Conservation (phyloP, 2,329 filamentous ascomycete genomes). For the Cercospora sp. region DNA sequence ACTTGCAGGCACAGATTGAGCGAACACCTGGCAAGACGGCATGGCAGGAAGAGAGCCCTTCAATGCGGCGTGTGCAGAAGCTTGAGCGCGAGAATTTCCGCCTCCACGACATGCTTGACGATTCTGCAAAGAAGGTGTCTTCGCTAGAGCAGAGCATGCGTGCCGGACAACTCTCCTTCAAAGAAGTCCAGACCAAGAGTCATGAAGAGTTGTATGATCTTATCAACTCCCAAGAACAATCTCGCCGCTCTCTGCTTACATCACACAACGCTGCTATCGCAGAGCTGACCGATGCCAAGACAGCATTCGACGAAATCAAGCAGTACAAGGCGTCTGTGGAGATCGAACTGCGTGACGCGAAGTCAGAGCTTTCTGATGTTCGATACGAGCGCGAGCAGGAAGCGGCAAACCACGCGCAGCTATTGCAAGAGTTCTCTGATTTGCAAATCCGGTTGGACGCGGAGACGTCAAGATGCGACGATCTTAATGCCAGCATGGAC, state of each 20-base stretch:
- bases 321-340: conserved; percentile 77
- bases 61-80: conserved; percentile 78
- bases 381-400: conserved; percentile 79
- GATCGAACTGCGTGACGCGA: conserved; percentile 80
- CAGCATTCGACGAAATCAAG: conserved; percentile 81
- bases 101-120: conserved; percentile 90
- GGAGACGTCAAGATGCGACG: conserved; percentile 79
- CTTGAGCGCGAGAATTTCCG: conserved; percentile 89
- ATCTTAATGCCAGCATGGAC: conserved; percentile 78
- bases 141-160: conserved; percentile 82
- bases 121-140: conserved; percentile 89
- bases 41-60: conserved; percentile 73
- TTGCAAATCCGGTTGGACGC: conserved; percentile 89
- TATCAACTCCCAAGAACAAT: conserved; percentile 89
- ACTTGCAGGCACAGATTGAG: conserved; percentile 84
- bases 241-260: conserved; percentile 75
- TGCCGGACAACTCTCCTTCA: conserved; percentile 81
- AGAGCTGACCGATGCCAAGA: conserved; percentile 83
- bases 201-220: conserved; percentile 93
- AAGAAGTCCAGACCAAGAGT: conserved; percentile 88
- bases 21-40: conserved; percentile 60
- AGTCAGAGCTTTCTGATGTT: conserved; percentile 81
- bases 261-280: conserved; percentile 82
- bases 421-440: conserved; percentile 89
- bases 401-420: conserved; percentile 78